phyloP scores from a whole-genome alignment of 2,329 filamentous ascomycete species.

The Clarireedia homoeocarpa region DNA sequence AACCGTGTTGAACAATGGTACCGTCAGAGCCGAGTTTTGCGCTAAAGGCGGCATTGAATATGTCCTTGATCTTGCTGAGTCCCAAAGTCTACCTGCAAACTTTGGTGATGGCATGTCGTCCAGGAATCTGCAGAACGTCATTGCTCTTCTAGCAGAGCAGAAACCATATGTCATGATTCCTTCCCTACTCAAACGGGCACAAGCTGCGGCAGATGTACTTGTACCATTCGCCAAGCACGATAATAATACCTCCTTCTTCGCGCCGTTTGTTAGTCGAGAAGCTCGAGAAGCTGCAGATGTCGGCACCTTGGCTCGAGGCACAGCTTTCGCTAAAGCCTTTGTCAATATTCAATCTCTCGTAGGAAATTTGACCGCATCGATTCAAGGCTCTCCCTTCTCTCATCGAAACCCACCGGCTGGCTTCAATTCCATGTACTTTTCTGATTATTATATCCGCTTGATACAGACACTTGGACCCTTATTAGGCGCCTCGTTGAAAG shows the following conservation, averaged over 20 bases:
- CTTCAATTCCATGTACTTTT: slow-evolving; percentile 72
- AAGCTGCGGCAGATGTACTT: slow-evolving; percentile 60
- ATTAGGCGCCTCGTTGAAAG: slow-evolving; percentile 72
- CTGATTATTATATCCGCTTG: slow-evolving; percentile 72
- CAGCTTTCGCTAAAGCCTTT: slow-evolving; percentile 68
- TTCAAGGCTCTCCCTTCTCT: slow-evolving; percentile 49
- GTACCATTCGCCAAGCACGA: slow-evolving; percentile 52
- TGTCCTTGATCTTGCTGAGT: slow-evolving; percentile 74
- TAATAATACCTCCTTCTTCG: slow-evolving; percentile 57
- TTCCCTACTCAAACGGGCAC: slow-evolving; percentile 67
- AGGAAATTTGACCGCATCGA: slow-evolving; percentile 66
- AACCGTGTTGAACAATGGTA: slow-evolving; percentile 26
- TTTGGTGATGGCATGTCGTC: slow-evolving; percentile 61
- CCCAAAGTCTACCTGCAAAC: slow-evolving; percentile 71
- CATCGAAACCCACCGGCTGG: slow-evolving; percentile 50
- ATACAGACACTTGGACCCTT: slow-evolving; percentile 70
- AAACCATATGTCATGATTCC: slow-evolving; percentile 77
- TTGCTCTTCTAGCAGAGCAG: slow-evolving; percentile 71
- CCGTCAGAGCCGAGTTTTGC: slow-evolving; percentile 50
- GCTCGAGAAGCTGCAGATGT: slow-evolving; percentile 31
- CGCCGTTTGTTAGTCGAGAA: slow-evolving; percentile 48
- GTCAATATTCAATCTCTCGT: slow-evolving; percentile 70
- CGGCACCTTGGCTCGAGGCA: slow-evolving; percentile 54
- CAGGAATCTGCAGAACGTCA: slow-evolving; percentile 62
- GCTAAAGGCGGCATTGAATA: slow-evolving; percentile 74